These are phyloP conservation scores for Leccinum subgranulosum DNA, from an alignment of 768 basidiomycete species.

Conservation along the genomic window DNA sequence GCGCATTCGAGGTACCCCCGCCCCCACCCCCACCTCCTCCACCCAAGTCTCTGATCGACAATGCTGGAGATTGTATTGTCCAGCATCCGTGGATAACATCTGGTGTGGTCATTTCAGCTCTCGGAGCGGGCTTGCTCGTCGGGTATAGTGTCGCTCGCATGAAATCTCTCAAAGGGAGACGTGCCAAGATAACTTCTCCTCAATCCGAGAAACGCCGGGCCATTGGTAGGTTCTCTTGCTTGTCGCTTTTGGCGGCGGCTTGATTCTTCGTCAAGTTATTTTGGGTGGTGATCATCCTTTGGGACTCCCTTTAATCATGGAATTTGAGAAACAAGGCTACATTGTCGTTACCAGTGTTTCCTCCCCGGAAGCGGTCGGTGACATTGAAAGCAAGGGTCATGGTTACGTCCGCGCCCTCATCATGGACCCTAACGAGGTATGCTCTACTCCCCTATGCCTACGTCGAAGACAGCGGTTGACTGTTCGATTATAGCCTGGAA, in stretches of 20 bases:
- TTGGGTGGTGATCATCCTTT: slow-evolving; percentile 77
- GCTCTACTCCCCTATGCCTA: slow-evolving; percentile 10
- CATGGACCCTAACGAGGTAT: slow-evolving; percentile 74
- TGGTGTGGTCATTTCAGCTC: slow-evolving; percentile 50
- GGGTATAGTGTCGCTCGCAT: slow-evolving; percentile 44
- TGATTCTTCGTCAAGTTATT: slow-evolving; percentile 48
- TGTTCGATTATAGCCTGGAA: slow-evolving; percentile 51
- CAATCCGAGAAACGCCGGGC: slow-evolving; percentile 45
- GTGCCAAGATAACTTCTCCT: slow-evolving; percentile 24
- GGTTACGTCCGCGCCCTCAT: slow-evolving; percentile 83
- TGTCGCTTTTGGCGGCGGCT: not conserved
- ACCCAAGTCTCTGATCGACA: slow-evolving; percentile 43
- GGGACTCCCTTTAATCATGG: slow-evolving; percentile 67
- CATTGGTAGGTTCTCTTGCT: slow-evolving; percentile 33
- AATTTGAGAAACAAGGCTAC: slow-evolving; percentile 75
- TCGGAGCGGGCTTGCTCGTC: slow-evolving; percentile 60
- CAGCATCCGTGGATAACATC: slow-evolving; percentile 62
- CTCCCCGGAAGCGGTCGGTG: slow-evolving; percentile 59
- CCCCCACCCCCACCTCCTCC: slow-evolving; percentile 62
- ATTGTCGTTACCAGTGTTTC: slow-evolving; percentile 81
- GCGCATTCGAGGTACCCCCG: slow-evolving; percentile 71
- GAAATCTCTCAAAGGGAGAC: slow-evolving; percentile 22
- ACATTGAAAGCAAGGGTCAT: slow-evolving; percentile 60
- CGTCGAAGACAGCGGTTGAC: slow-evolving; percentile 2
- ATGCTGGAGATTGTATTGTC: slow-evolving; percentile 48